phyloP scores from a whole-genome alignment of 176 grass and related monocot genomes.

The Areca catechu region DNA sequence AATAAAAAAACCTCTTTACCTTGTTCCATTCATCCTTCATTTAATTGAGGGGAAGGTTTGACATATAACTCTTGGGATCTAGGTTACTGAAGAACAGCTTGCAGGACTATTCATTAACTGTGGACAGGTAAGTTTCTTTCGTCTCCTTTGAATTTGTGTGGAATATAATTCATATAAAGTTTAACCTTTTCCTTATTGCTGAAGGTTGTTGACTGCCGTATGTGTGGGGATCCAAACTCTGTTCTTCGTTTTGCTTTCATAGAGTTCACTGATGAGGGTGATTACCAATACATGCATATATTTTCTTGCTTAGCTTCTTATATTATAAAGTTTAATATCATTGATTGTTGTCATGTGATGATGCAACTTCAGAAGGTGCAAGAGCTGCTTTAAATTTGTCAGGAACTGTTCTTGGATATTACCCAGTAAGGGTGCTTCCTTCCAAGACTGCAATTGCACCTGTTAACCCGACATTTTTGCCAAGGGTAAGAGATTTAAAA shows the following conservation, averaged over 20 bases:
- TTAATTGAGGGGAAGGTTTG: no score
- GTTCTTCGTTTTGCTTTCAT: constrained; percentile 99
- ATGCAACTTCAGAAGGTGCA: constrained; percentile 55
- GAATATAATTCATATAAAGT: constrained; percentile 4
- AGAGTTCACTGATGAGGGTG: constrained; percentile 99
- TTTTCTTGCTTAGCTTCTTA: no score
- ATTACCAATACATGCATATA: neutral
- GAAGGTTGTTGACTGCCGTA: constrained; percentile 96
- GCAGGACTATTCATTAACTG: constrained; percentile 92
- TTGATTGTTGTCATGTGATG: neutral
- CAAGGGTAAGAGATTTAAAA: constrained; percentile 47
- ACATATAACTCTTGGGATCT: neutral
- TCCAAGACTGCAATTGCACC: constrained; percentile 99
- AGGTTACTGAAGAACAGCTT: constrained; percentile 98
- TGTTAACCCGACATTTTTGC: constrained; percentile 87
- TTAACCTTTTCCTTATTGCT: constrained; percentile 10
- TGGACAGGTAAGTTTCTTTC: constrained; percentile 50
- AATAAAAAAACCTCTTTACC: no score
- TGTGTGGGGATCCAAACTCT: constrained; percentile 97
- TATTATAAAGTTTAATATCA: neutral
- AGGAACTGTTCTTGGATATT: constrained; percentile 92
- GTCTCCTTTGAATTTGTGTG: neutral
- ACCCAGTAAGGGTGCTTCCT: constrained; percentile 92
- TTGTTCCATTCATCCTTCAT: no score
- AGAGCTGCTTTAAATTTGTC: constrained; percentile 80